Conservation (phyloP, 1,284 basidiomycete species). For the Trametes sp. region DNA sequence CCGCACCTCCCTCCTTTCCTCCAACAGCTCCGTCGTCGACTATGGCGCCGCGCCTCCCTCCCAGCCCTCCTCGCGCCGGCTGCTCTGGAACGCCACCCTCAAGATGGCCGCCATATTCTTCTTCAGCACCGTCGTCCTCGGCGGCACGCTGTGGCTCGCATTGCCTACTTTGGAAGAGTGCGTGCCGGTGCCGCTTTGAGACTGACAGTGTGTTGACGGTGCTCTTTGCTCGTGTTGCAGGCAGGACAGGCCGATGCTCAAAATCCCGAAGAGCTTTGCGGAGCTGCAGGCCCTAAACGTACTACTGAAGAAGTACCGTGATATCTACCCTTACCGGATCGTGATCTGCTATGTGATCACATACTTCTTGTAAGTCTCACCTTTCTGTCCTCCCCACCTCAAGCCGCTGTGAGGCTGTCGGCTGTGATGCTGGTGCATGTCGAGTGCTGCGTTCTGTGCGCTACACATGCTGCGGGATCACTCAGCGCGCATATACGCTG, state of each 20-base stretch:
- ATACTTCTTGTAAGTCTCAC: constrained; percentile 84
- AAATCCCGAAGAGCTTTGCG: constrained; percentile 84
- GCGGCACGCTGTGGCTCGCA: constrained; percentile 79
- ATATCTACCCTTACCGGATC: constrained; percentile 84
- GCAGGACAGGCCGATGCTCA: constrained; percentile 75
- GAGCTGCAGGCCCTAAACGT: constrained; percentile 84
- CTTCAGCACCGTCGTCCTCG: constrained; percentile 72
- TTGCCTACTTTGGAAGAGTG: constrained; percentile 82
- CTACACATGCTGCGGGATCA: background rate
- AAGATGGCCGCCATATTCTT: constrained; percentile 85
- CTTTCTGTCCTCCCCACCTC: background rate
- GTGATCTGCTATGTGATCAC: constrained; percentile 85
- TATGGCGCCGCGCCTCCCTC: constrained; percentile 64
- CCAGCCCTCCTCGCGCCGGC: constrained; percentile 50
- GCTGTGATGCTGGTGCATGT: background rate
- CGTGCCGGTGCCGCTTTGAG: constrained; percentile 42
- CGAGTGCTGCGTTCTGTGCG: background rate
- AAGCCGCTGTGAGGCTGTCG: background rate
- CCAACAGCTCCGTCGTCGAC: constrained; percentile 42
- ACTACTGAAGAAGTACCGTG: constrained; percentile 88
- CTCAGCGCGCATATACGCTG: too few species aligned
- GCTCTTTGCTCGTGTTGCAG: constrained; percentile 45
- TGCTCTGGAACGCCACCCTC: constrained; percentile 80
- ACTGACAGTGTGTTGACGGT: background rate
- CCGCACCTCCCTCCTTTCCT: constrained; percentile 44